Conservation (phyloP, 164 flowering plant genomes). For the Stephania yunnanensis region DNA sequence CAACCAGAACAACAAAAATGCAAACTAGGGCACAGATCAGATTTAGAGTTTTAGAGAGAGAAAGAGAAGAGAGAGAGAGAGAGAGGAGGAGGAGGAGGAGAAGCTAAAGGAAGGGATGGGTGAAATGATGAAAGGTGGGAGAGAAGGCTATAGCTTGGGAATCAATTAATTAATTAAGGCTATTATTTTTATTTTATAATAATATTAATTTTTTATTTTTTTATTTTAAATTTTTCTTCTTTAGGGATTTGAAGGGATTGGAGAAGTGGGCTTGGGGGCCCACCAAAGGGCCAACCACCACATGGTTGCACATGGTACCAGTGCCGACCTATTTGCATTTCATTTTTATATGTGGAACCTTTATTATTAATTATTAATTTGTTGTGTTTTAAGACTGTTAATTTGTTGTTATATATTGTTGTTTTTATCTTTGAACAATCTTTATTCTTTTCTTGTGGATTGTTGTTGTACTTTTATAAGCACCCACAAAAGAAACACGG, state of each 20-base stretch:
- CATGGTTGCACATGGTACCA: conserved; percentile 79
- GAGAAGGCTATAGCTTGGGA: conserved; percentile 24
- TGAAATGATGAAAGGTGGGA: conserved; percentile 14
- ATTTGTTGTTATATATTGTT: not conserved
- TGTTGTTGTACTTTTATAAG: not conserved
- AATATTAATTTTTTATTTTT: not conserved
- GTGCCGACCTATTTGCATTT: conserved; percentile 50
- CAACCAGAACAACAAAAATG: not conserved
- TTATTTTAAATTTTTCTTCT: not conserved
- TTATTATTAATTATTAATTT: conserved; percentile 1
- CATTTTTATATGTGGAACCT: conserved; percentile 19
- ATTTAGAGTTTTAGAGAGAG: not conserved
- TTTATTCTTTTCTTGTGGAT: not conserved
- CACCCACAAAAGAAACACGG: conserved; percentile 6
- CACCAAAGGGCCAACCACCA: conserved; percentile 57
- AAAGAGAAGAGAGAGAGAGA: not conserved
- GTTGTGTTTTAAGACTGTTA: not conserved
- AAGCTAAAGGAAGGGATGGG: conserved; percentile 12
- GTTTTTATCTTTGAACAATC: not conserved
- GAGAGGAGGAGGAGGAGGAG: not conserved
- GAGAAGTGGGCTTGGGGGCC: conserved; percentile 44
- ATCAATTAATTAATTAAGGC: conserved; percentile 19
- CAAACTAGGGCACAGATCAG: not conserved
- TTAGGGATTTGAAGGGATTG: conserved; percentile 18
- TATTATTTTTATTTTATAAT: not conserved